Conservation (phyloP, 2,329 filamentous ascomycete genomes). For the Fusarium sp. region DNA sequence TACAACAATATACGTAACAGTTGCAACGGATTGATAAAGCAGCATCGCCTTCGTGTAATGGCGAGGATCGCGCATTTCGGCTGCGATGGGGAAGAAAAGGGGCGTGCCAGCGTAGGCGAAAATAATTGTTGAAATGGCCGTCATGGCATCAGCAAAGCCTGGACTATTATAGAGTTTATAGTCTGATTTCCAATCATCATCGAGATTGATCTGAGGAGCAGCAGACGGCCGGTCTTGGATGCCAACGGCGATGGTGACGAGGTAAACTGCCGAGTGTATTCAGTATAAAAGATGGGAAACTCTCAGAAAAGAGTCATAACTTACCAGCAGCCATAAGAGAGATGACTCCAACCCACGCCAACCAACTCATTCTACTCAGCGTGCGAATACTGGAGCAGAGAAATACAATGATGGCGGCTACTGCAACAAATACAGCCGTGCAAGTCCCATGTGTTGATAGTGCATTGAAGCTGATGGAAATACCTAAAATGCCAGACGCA, state of each 20-base stretch:
- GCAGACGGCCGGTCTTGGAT: constrained; percentile 35
- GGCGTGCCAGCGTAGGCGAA: constrained; percentile 56
- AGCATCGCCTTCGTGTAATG: constrained; percentile 41
- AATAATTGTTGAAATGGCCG: constrained; percentile 51
- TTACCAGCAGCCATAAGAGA: constrained; percentile 9
- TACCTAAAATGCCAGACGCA: constrained; percentile 41
- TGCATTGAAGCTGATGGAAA: constrained; percentile 57
- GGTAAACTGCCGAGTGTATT: constrained; percentile 14
- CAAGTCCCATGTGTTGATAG: constrained; percentile 56
- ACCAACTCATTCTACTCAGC: constrained; percentile 50
- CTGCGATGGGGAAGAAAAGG: constrained; percentile 50
- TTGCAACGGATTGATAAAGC: constrained; percentile 46
- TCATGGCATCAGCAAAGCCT: constrained; percentile 30
- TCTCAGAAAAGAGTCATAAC: not conserved
- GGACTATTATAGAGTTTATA: constrained; percentile 26
- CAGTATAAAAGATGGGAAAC: not conserved
- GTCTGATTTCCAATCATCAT: constrained; percentile 22
- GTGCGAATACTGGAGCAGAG: constrained; percentile 52
- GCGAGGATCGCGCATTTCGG: constrained; percentile 52
- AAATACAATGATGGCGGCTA: constrained; percentile 50
- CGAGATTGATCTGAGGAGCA: constrained; percentile 11
- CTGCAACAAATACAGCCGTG: constrained; percentile 56
- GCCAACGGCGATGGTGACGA: constrained; percentile 42
- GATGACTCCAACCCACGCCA: constrained; percentile 48
- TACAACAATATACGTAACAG: constrained; percentile 52